Conservation (phyloP, 331 rosid genomes). For the Cydonia oblonga region DNA sequence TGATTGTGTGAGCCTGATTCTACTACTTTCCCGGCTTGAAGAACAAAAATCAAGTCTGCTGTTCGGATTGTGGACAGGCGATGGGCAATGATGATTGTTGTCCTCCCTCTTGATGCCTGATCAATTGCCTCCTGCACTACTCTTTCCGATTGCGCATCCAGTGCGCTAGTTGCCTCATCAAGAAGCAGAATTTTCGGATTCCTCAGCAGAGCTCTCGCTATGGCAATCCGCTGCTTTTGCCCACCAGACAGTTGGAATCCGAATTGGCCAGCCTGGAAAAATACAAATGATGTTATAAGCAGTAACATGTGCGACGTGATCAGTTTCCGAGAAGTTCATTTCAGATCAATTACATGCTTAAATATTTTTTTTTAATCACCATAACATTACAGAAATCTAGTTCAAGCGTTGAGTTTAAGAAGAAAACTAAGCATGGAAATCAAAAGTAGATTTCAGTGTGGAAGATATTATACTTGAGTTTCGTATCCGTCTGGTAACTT, state of each 20-base stretch:
- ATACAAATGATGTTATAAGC: neutral
- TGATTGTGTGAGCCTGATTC: conserved; percentile 64
- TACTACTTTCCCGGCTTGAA: conserved; percentile 56
- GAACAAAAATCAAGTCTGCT: conserved; percentile 52
- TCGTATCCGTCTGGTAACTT: conserved; percentile 84
- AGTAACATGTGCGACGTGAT: neutral
- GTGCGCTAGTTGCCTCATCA: conserved; percentile 89
- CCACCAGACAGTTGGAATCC: conserved; percentile 85
- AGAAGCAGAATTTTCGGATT: conserved; percentile 81
- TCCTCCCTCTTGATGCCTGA: conserved; percentile 81
- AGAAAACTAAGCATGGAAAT: neutral
- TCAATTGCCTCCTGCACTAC: conserved; percentile 79
- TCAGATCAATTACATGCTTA: neutral
- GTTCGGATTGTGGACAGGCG: conserved; percentile 58
- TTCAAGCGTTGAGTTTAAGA: neutral
- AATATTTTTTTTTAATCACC: neutral
- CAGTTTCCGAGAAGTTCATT: neutral
- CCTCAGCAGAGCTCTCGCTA: conserved; percentile 78
- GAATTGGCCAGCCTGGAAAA: conserved; percentile 70
- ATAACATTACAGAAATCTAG: neutral
- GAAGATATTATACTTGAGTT: conserved; percentile 57
- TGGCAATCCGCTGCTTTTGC: conserved; percentile 82
- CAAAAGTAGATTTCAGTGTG: neutral
- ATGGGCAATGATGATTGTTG: conserved; percentile 76
- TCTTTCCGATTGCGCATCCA: conserved; percentile 81